Base-by-base conservation (phyloP, 192 early-diverging fungal species). In the Coemansia sp. region DNA sequence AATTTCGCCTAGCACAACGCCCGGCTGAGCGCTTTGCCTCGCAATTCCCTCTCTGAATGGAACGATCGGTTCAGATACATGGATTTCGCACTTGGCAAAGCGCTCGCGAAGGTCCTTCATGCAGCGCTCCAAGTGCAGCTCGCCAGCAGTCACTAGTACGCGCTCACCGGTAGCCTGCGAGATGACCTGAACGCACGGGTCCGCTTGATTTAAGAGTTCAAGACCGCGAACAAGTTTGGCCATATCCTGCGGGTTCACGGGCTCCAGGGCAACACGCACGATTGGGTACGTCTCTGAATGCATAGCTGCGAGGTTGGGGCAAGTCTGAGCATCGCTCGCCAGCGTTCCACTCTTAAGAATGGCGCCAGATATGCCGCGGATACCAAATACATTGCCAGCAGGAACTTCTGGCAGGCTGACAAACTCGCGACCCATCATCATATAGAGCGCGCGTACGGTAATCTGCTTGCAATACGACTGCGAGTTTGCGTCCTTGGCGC, bases 361-460 rank as follows among this genome's bases (percentile, higher is more conserved):
- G 62, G 91, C 88, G 2, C 90, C 90, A n/a, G 91, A 93, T 35
- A 97, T 78, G 3, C 91, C 91, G 37, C 90, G 91, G 68, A 99
- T 94, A 28, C 94, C 98, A 86, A 98, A 97, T 4, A 98, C 90
- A 78, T 96, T 97, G 10, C 98, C 98, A 11, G 98, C 98, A 1
- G 93, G 90, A 0, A 97, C 98, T 67, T 91, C 86, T 11, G 88
- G 77, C 68, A 99, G 68, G 19, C 80, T 82, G 67, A 93, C 89
- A 59, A 99, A 77, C 47, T 99, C 98, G 32, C 95, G 86, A 6
- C 98, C 98, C 98, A 99, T 99, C 77, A 98, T 88, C 86, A 99
- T 84, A 59, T 95, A 99, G 44, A 99, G 78, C 38, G 84, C 86
- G 40, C 91, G 76, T 37, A 98, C 88, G 0, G 78, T 90, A 26